Percentiles rank a stretch among this genome's conserved stretches.
Evolutionary conservation across 2,329 filamentous ascomycete species (phyloP).

Genomic region (Thelonectria discophora): DNA sequence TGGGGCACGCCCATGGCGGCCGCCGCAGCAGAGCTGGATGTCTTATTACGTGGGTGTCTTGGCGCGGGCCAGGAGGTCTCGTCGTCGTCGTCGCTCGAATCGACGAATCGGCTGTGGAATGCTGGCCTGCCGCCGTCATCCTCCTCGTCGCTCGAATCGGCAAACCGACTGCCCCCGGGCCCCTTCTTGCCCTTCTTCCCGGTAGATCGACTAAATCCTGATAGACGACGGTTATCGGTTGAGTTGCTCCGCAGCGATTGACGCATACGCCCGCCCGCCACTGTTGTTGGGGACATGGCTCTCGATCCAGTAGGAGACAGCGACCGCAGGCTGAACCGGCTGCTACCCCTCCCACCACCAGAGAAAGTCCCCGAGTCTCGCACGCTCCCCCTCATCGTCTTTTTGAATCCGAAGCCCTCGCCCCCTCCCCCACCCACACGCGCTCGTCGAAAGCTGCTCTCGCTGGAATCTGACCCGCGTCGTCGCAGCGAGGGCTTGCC

Average conservation of each 20-base stretch:
- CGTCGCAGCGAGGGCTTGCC: constrained; percentile 56
- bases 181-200: constrained; percentile 48
- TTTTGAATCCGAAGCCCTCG: constrained; percentile 70
- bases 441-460: constrained; percentile 82
- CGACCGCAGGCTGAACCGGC: constrained; percentile 75
- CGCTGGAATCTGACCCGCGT: constrained; percentile 71
- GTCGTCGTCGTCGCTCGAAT: constrained; percentile 74
- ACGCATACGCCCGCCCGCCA: constrained; percentile 53
- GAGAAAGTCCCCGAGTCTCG: constrained; percentile 41
- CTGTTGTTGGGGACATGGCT: constrained; percentile 48
- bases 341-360: constrained; percentile 49
- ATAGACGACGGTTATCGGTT: constrained; percentile 51
- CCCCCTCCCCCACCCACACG: constrained; percentile 53
- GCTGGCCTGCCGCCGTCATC: constrained; percentile 27
- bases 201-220: constrained; percentile 53
- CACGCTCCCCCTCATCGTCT: constrained; percentile 70
- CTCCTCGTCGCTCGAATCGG: constrained; percentile 76
- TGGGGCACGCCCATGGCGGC: constrained; percentile 47
- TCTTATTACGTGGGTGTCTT: constrained; percentile 44
- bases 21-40: constrained; percentile 48
- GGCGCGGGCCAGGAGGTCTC: constrained; percentile 40
- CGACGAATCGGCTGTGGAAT: constrained; percentile 68
- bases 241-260: constrained; percentile 56
- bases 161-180: constrained; percentile 68
- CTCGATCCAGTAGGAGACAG: constrained; percentile 70